phyloP scores from a whole-genome alignment of 1,284 basidiomycete genomes.

The Neotropicomus parvogracilis region DNA sequence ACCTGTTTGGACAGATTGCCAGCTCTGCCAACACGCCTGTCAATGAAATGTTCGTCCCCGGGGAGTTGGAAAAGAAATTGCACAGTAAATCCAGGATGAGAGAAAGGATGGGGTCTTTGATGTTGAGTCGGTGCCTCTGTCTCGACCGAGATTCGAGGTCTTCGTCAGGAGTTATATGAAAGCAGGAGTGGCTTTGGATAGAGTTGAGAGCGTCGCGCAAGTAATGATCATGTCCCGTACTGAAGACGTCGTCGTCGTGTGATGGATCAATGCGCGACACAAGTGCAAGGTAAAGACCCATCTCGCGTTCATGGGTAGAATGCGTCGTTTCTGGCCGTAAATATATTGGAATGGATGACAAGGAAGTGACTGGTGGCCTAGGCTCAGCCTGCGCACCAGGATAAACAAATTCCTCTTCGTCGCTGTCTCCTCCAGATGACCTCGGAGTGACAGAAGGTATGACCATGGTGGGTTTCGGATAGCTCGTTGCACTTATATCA shows the following conservation, averaged over 20 bases:
- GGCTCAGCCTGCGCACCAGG: conserved; percentile 45
- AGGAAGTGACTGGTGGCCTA: conserved; percentile 10
- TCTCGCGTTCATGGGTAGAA: conserved; percentile 77
- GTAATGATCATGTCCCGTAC: conserved; percentile 84
- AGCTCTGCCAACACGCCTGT: conserved; percentile 80
- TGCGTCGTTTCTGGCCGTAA: conserved; percentile 66
- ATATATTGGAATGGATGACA: conserved; percentile 39
- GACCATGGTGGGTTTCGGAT: conserved; percentile 57
- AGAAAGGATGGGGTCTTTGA: conserved; percentile 75
- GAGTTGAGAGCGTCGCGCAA: conserved; percentile 73
- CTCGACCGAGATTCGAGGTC: conserved; percentile 41
- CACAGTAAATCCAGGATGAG: conserved; percentile 68
- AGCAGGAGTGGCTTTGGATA: conserved; percentile 63
- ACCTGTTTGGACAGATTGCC: conserved; percentile 80
- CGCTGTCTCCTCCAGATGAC: conserved; percentile 42
- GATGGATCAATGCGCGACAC: conserved; percentile 78
- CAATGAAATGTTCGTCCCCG: conserved; percentile 85
- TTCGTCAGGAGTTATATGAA: conserved; percentile 39
- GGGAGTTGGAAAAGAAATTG: conserved; percentile 80
- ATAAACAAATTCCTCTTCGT: conserved; percentile 68
- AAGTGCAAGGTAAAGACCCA: conserved; percentile 77
- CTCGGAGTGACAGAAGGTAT: conserved; percentile 17
- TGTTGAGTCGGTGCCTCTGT: conserved; percentile 70
- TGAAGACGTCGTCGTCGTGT: conserved; percentile 70
- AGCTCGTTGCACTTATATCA: conserved; percentile 70